A percentile compares a stretch with the other conserved stretches of the same genome.
These are phyloP conservation scores for Xenoacremonium recifei DNA, from an alignment of 2,329 filamentous ascomycete species.

Conservation along the genomic window DNA sequence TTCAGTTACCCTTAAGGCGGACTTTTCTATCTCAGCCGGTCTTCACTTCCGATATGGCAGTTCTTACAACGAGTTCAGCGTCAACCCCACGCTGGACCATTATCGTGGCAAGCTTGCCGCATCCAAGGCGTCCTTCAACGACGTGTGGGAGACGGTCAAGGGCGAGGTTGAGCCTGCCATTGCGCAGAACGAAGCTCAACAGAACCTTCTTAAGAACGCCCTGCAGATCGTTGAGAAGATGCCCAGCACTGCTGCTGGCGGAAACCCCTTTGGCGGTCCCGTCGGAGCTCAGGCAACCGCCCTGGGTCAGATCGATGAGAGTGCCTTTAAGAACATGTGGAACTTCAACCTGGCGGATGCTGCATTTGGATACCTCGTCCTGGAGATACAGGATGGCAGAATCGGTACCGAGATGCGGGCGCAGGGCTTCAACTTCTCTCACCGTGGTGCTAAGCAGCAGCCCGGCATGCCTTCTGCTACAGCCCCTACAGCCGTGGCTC, in stretches of 20 bases:
- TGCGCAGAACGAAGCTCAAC: conserved; percentile 87
- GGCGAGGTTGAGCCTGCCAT: conserved; percentile 94
- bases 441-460: conserved; percentile 81
- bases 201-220: conserved; percentile 87
- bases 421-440: conserved; percentile 98
- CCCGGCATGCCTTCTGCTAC: conserved; percentile 35
- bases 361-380: conserved; percentile 90
- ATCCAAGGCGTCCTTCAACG: conserved; percentile 97
- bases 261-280: conserved; percentile 93
- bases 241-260: conserved; percentile 90
- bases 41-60: conserved; percentile 98
- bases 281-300: conserved; percentile 66
- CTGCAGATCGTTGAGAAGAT: conserved; percentile 96
- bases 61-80: conserved; percentile 99
- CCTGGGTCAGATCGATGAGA: conserved; percentile 92
- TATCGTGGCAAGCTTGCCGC: conserved; percentile 98
- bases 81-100: conserved; percentile 96
- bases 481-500: conserved; percentile 26
- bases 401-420: conserved; percentile 99
- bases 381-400: conserved; percentile 92
- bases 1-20: conserved; percentile 93
- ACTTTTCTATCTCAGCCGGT: conserved; percentile 96
- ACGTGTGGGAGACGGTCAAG: conserved; percentile 99
- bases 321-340: conserved; percentile 99
- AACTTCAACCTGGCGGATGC: conserved; percentile 99